A percentile compares a stretch with the other conserved stretches of the same genome.
Conservation (phyloP, 176 grass and related monocot genomes). For the Eremochloa ophiuroides region DNA sequence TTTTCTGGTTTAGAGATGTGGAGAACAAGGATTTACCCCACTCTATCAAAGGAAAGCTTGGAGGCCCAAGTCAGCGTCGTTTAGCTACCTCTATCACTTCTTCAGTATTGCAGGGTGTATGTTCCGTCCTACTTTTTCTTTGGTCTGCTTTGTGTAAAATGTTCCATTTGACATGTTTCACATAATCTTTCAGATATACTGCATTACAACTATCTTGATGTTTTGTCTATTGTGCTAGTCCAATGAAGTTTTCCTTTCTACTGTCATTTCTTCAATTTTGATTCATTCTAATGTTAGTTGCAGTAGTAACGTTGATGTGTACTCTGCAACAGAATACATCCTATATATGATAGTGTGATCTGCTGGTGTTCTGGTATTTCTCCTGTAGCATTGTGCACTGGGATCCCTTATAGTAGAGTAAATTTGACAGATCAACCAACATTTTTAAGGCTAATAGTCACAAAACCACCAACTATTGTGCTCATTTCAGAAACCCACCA, state of each 20-base stretch:
- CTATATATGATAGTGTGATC: not conserved
- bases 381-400: not conserved
- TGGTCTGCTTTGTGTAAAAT: not conserved
- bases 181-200: slow-evolving; percentile 1
- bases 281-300: slow-evolving; percentile 1
- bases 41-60: slow-evolving; percentile 93
- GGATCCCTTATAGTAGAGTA: not conserved
- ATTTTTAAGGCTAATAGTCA: not conserved
- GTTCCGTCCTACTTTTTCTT: slow-evolving; percentile 30
- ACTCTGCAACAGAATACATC: not conserved
- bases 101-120: slow-evolving; percentile 76
- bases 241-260: not conserved
- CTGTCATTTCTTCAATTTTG: slow-evolving; percentile 10
- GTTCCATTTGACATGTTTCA: slow-evolving; percentile 7
- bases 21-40: slow-evolving; percentile 55
- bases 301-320: not conserved
- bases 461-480: not conserved
- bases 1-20: slow-evolving; percentile 63
- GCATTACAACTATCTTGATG: slow-evolving; percentile 5
- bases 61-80: slow-evolving; percentile 79
- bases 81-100: slow-evolving; percentile 61
- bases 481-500: not conserved
- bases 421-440: not conserved
- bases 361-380: not conserved
- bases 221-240: not conserved